Base-by-base conservation (phyloP, 2,329 filamentous ascomycete genomes). In the Phialophora verrucosa region DNA sequence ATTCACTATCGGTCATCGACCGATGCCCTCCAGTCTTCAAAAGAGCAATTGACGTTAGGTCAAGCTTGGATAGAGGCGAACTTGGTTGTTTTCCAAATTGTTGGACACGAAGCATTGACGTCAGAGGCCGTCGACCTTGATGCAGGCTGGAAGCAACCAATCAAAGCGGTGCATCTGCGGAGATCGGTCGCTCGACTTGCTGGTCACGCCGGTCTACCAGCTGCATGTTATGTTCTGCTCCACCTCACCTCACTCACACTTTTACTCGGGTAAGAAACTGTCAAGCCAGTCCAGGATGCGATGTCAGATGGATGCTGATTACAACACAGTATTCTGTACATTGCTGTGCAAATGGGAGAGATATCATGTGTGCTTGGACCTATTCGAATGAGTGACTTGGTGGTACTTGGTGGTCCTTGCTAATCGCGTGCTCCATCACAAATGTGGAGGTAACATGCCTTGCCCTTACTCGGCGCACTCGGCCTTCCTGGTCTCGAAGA, bases 401-500 rank as follows among this genome's bases (percentile, higher is more conserved):
- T 14, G 23, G 27, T 27, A 31, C n/a, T 49, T 59, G 42, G 14
- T 14, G 23, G 27, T 27, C 47, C 20, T 12, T 25, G 2, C 51
- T 14, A n/a, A 11, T 10, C 11, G 12, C 20, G 44, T 53, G 20
- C 27, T 51, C 49, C 25, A 2, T 51, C 17, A 25, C 10, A 8
- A 27, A 23, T 10, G 27, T 51, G 1, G 11, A 51, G 23, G 29
- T 20, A 3, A 38, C 10, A 8, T 20, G 32, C 55, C 11, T 20
- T 20, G 11, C 20, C 31, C 11, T 27, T 79, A 87, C 77, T 86
- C 79, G n/a, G 84, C 85, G 74, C 93, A 93, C 84, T 95, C 87
- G 74, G 86, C 86, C 86, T 91, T 90, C 73, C 92, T 88, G 72
- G 87, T 79, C 44, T 95, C 91, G 73, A 92, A 93, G 64, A 96